phyloP scores from a whole-genome alignment of 108 stramenopile genomes.

The Parietichytrium sp. region DNA sequence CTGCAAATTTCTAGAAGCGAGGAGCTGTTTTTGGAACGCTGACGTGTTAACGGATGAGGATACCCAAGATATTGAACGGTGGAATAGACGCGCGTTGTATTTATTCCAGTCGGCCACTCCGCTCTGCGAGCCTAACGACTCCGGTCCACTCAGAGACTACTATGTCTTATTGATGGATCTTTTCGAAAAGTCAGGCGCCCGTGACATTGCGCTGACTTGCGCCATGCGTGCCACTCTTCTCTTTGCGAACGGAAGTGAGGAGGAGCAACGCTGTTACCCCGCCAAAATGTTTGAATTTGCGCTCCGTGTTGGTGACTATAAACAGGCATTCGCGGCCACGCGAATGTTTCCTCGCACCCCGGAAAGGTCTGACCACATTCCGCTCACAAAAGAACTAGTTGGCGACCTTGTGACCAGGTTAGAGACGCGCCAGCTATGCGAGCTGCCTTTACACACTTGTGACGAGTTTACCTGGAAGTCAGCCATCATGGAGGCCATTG shows the following conservation, averaged over 20 bases:
- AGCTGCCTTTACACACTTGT: conserved; percentile 27
- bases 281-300: conserved; percentile 16
- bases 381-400: background rate
- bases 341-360: background rate
- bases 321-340: background rate
- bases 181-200: background rate
- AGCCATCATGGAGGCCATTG: background rate
- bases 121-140: background rate
- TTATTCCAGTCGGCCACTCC: background rate
- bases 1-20: no score
- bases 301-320: background rate
- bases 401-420: background rate
- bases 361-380: background rate
- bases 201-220: background rate
- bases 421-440: background rate
- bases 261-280: no score
- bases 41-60: no score
- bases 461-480: conserved; percentile 12
- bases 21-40: no score
- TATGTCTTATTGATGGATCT: background rate
- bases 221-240: background rate
- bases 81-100: no score
- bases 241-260: no score
- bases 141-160: background rate
- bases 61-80: no score